Conservation (phyloP, 1,139 yeast genomes). For the Meyerozyma guilliermondii region DNA sequence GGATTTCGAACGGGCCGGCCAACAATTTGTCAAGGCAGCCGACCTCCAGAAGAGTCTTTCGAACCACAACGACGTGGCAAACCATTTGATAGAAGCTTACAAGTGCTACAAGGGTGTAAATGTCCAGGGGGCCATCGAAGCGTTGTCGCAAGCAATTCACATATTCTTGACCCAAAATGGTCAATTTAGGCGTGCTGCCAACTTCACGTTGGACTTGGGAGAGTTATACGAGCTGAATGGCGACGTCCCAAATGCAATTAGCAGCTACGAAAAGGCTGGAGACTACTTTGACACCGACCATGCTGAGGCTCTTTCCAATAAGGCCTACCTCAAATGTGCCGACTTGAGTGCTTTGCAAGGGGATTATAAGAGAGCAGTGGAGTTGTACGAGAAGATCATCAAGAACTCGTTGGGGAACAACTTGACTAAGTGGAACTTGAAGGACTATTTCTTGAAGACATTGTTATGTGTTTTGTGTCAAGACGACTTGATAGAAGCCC, state of each 20-base stretch:
- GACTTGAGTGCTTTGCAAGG: slow-evolving; percentile 78
- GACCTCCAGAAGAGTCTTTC: slow-evolving; percentile 69
- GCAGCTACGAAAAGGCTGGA: slow-evolving; percentile 87
- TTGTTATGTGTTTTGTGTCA: slow-evolving; percentile 78
- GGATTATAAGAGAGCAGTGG: slow-evolving; percentile 69
- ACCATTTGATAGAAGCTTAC: slow-evolving; percentile 84
- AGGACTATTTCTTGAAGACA: slow-evolving; percentile 84
- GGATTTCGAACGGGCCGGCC: slow-evolving; percentile 70
- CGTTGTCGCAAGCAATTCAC: slow-evolving; percentile 72
- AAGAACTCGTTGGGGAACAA: slow-evolving; percentile 70
- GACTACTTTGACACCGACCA: slow-evolving; percentile 95
- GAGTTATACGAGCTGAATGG: slow-evolving; percentile 73
- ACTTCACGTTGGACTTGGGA: slow-evolving; percentile 86
- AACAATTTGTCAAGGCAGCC: slow-evolving; percentile 82
- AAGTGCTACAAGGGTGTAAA: slow-evolving; percentile 73
- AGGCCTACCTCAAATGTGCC: slow-evolving; percentile 85
- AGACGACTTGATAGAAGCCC: slow-evolving; percentile 83
- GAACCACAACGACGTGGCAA: slow-evolving; percentile 88
- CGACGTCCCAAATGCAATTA: slow-evolving; percentile 64
- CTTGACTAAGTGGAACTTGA: slow-evolving; percentile 83
- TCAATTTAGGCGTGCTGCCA: slow-evolving; percentile 94
- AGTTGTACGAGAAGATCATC: slow-evolving; percentile 71
- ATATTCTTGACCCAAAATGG: slow-evolving; percentile 81
- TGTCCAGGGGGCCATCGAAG: slow-evolving; percentile 75
- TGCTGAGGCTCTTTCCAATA: slow-evolving; percentile 86